phyloP scores from a whole-genome alignment of 1,139 yeast species.

The Zygoascus hellenicus region DNA sequence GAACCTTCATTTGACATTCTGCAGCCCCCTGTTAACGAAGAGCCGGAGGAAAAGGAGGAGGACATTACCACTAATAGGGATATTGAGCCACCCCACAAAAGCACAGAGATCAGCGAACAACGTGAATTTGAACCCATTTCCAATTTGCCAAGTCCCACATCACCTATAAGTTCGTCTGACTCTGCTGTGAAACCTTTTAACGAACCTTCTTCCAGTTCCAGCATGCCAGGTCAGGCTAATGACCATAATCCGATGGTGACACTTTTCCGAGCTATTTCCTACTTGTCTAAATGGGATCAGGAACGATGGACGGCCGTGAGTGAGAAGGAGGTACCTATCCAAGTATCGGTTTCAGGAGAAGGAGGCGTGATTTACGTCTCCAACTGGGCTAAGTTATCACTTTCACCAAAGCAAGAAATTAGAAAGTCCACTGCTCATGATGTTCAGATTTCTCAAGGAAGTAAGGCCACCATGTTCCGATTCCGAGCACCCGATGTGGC shows the following conservation, averaged over 20 bases:
- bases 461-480: constrained; percentile 29
- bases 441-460: constrained; percentile 26
- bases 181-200: neutral
- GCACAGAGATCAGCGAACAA: too few relatives aligned
- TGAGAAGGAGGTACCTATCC: constrained; percentile 16
- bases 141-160: neutral
- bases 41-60: neutral
- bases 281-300: constrained; percentile 21
- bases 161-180: neutral
- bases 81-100: too few relatives aligned
- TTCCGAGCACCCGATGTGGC: constrained; percentile 24
- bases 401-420: constrained; percentile 20
- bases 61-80: too few relatives aligned
- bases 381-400: constrained; percentile 6
- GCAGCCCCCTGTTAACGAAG: neutral
- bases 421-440: constrained; percentile 28
- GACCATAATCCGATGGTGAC: constrained; percentile 8
- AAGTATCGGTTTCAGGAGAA: constrained; percentile 22
- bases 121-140: too few relatives aligned
- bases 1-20: neutral
- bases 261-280: constrained; percentile 19
- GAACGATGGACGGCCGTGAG: constrained; percentile 20
- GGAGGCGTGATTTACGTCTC: constrained; percentile 21
- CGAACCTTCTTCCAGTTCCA: neutral
- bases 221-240: neutral